A percentile compares a stretch with the other conserved stretches of the same genome.
These are phyloP conservation scores for Xylaria digitata DNA, from an alignment of 2,329 filamentous ascomycete species.

Conservation along the genomic window DNA sequence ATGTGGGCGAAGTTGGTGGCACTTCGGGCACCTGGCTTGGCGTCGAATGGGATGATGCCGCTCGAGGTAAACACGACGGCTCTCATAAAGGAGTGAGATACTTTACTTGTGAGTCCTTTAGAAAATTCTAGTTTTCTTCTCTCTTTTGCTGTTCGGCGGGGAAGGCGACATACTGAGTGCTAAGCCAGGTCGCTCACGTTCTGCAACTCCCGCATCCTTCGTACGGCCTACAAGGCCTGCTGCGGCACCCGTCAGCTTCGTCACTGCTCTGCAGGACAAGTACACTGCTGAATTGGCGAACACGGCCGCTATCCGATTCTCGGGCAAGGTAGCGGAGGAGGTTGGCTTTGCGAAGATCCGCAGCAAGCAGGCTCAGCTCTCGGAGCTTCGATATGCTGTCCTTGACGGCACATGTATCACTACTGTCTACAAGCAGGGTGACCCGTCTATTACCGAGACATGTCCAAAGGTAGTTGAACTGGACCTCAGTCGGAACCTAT, in stretches of 20 bases:
- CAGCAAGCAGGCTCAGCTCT: slow-evolving; percentile 78
- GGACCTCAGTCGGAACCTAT: slow-evolving; percentile 86
- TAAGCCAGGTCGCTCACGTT: slow-evolving; percentile 66
- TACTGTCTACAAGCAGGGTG: slow-evolving; percentile 50
- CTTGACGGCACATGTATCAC: slow-evolving; percentile 79
- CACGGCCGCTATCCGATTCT: slow-evolving; percentile 71
- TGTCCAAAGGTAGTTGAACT: slow-evolving; percentile 79
- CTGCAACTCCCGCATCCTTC: slow-evolving; percentile 83
- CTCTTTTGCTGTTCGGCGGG: not conserved
- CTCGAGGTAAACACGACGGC: slow-evolving; percentile 90
- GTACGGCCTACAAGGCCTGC: slow-evolving; percentile 79
- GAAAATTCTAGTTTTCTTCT: not conserved
- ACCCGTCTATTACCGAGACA: slow-evolving; percentile 58
- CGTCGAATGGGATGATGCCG: slow-evolving; percentile 94
- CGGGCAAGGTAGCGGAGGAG: slow-evolving; percentile 88
- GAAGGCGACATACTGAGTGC: slow-evolving; percentile 9
- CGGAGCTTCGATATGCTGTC: slow-evolving; percentile 82
- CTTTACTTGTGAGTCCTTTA: slow-evolving; percentile 75
- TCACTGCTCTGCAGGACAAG: slow-evolving; percentile 83
- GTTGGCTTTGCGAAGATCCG: slow-evolving; percentile 95
- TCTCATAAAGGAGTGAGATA: slow-evolving; percentile 82
- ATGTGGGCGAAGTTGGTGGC: slow-evolving; percentile 79
- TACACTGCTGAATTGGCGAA: slow-evolving; percentile 73
- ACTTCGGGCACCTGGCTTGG: slow-evolving; percentile 87
- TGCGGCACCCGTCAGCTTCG: slow-evolving; percentile 77